phyloP scores from a whole-genome alignment of 225 moss, liverwort and hornwort species.

The Bryum argenteum region DNA sequence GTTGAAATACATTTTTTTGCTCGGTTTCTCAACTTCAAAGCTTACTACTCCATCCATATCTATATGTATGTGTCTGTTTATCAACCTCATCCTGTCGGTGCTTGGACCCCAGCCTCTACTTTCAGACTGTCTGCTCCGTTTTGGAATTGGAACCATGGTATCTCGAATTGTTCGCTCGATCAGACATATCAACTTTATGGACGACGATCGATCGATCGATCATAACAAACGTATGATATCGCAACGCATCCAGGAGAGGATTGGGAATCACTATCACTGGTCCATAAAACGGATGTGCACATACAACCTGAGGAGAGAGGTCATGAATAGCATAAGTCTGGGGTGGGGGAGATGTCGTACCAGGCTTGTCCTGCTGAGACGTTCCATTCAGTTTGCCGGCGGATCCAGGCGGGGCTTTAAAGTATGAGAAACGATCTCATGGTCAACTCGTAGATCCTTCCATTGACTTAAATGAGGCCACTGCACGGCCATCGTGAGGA shows the following conservation, averaged over 20 bases:
- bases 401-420: slow-evolving; percentile 36
- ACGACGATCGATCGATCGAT: too few species aligned
- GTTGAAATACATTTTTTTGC: slow-evolving; percentile 61
- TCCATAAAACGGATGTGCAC: not conserved
- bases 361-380: slow-evolving; percentile 34
- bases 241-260: not conserved
- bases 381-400: slow-evolving; percentile 44
- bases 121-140: slow-evolving; percentile 11
- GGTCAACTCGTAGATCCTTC: slow-evolving; percentile 46
- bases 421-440: slow-evolving; percentile 40
- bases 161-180: too few species aligned
- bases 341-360: slow-evolving; percentile 22
- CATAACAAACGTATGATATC: too few species aligned
- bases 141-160: slow-evolving; percentile 17
- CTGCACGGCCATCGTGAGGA: slow-evolving; percentile 33
- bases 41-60: not conserved
- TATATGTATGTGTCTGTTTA: not conserved
- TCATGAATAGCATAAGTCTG: slow-evolving; percentile 1
- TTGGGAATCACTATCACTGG: not conserved
- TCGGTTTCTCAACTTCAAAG: slow-evolving; percentile 39
- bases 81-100: slow-evolving; percentile 20
- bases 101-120: slow-evolving; percentile 1
- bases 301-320: not conserved
- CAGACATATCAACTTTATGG: too few species aligned
- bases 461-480: slow-evolving; percentile 38